phyloP scores from a whole-genome alignment of 192 early-diverging fungal species.

The Backusella australiensis region DNA sequence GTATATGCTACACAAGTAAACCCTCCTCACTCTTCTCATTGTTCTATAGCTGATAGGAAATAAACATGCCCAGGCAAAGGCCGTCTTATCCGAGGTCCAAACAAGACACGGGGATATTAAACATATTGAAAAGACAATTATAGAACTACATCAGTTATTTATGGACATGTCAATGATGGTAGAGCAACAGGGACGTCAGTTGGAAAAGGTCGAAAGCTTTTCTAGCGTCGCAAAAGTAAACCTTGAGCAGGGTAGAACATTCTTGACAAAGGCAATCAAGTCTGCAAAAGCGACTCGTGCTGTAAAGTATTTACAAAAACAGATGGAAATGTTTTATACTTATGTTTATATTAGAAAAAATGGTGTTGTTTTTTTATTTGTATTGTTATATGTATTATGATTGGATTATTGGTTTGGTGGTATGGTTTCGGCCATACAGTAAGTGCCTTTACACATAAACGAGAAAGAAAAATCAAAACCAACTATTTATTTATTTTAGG shows the following conservation, averaged over 20 bases:
- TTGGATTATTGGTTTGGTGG: conserved; percentile 41
- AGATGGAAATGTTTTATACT: background rate
- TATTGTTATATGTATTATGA: conserved; percentile 25
- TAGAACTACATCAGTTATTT: conserved; percentile 87
- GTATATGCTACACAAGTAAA: conserved; percentile 32
- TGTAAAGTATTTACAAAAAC: background rate
- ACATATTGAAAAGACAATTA: conserved; percentile 81
- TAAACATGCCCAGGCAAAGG: conserved; percentile 68
- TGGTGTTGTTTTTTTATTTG: conserved; percentile 36
- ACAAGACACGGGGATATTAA: conserved; percentile 80
- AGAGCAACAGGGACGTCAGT: conserved; percentile 65
- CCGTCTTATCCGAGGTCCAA: conserved; percentile 79
- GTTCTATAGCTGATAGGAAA: conserved; percentile 59
- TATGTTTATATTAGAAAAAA: conserved; percentile 29
- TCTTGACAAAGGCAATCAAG: conserved; percentile 22
- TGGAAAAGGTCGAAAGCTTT: conserved; percentile 68
- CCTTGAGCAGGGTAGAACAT: conserved; percentile 26
- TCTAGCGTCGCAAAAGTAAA: conserved; percentile 27
- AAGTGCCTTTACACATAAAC: background rate
- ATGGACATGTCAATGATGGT: conserved; percentile 85
- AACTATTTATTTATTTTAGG: too few relatives aligned
- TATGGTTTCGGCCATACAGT: conserved; percentile 29
- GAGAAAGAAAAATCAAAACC: too few relatives aligned
- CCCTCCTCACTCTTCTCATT: background rate
- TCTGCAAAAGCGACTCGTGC: conserved; percentile 27